A percentile compares a stretch with the other conserved stretches of the same genome.
phyloP scores from a whole-genome alignment of 2,329 filamentous ascomycete species.

The Ceratocystis ficicola region DNA sequence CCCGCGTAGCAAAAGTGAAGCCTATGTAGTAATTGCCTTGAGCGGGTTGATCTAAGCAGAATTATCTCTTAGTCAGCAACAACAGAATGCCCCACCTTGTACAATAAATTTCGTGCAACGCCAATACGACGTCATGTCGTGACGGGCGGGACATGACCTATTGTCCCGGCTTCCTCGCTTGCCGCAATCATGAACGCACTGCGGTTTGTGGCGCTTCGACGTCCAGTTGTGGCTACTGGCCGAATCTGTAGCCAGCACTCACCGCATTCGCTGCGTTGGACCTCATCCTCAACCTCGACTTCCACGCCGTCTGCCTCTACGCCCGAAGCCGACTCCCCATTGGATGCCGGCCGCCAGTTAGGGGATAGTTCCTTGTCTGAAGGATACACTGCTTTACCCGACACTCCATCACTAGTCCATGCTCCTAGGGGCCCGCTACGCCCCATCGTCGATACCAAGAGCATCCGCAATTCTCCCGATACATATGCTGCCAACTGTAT shows the following conservation, averaged over 20 bases:
- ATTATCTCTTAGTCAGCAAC: neutral
- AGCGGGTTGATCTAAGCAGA: neutral
- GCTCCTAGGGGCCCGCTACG: constrained; percentile 50
- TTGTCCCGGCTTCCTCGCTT: neutral
- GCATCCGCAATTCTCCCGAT: constrained; percentile 74
- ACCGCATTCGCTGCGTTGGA: neutral
- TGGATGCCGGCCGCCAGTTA: neutral
- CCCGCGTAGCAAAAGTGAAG: too few species aligned
- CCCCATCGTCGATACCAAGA: constrained; percentile 68
- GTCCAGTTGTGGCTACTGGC: neutral
- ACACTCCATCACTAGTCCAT: constrained; percentile 1
- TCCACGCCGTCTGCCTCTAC: neutral
- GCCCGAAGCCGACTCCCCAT: neutral
- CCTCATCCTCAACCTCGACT: neutral
- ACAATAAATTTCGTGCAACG: neutral
- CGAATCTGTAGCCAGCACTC: neutral
- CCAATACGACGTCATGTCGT: neutral
- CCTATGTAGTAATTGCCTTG: too few species aligned
- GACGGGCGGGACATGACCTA: neutral
- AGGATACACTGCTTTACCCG: neutral
- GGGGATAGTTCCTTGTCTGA: too few species aligned
- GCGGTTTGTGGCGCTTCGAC: neutral
- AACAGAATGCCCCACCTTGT: neutral
- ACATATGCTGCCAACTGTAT: constrained; percentile 73
- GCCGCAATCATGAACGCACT: neutral